These are phyloP conservation scores for Moniliophthora roreri DNA, from an alignment of 1,284 basidiomycete species.

Conservation along the genomic window DNA sequence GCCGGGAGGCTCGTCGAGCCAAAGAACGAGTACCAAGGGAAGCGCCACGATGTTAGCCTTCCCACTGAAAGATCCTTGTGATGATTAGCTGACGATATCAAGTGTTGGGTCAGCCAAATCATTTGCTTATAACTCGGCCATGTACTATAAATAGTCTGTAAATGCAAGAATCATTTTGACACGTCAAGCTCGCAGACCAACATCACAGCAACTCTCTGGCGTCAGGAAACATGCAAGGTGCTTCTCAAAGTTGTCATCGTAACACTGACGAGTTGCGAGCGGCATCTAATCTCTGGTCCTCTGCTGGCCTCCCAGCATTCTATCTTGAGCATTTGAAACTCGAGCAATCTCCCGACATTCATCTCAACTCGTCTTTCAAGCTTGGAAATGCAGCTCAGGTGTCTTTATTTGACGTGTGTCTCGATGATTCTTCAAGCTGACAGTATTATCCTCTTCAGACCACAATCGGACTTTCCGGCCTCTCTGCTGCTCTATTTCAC, in stretches of 20 bases:
- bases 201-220: too few relatives aligned
- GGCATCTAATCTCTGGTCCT: constrained; percentile 5
- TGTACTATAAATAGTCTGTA: too few relatives aligned
- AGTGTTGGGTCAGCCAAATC: too few relatives aligned
- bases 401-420: constrained; percentile 10
- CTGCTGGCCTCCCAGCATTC: constrained; percentile 5
- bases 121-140: too few relatives aligned
- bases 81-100: too few relatives aligned
- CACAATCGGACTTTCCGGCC: constrained; percentile 50
- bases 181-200: too few relatives aligned
- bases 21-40: not conserved
- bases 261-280: too few relatives aligned
- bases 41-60: not conserved
- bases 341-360: constrained; percentile 2
- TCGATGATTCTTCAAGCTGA: not conserved
- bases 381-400: constrained; percentile 45
- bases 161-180: too few relatives aligned
- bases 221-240: too few relatives aligned
- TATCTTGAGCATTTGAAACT: constrained; percentile 4
- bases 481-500: constrained; percentile 54
- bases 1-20: not conserved
- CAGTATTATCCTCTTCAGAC: constrained; percentile 34
- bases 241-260: too few relatives aligned
- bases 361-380: constrained; percentile 11
- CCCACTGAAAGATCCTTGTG: not conserved